Base-by-base conservation (phyloP, 768 basidiomycete genomes). In the Asterophora parasitica region DNA sequence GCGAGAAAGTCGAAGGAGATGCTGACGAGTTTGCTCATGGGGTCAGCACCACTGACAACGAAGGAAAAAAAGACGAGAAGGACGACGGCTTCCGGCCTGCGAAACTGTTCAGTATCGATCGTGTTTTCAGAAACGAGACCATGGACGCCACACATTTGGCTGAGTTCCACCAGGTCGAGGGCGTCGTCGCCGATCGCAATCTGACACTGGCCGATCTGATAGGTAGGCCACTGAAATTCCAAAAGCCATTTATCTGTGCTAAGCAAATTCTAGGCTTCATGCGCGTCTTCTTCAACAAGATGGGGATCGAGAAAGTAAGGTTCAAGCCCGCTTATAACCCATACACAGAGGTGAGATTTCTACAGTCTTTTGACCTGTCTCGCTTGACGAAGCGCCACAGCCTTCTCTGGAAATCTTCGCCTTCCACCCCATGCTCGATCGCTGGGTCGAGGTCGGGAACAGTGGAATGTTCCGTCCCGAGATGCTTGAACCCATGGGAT, bases 101-200 rank as follows among this genome's bases (percentile, higher is more conserved):
- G 31, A 96, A 97, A 60, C 63, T 96, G 54, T 99, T 97, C 79
- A 92, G 89, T 57, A 97, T 99, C 55, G 96, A 99, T 65, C 78
- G 96, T 37, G 96, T 99, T 16, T 99, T 98, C 84, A 77, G 96
- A 63, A 99, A 99, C 59, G 96, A 99, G 68, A 91, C 96, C 0
- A 90, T 91, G 78, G 96, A 99, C 66, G 93, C 93, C 37, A 99
- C 96, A 13, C 96, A 99, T 74, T 61, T 99, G 53, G 96, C 96
- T 4, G 96, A 99, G 68, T 99, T 99, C 76, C 95, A 98, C 64
- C 96, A 99, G 68, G 96, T 99, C n/a, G 96, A 99, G 66, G 96
- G 96, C 42, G 96, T 99, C 38, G 92, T 99, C 20, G 96, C 96
- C 8, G 96, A 99, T 67, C 82, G 84, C 55, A 83, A 83, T 42